Base-by-base conservation (phyloP, 768 basidiomycete species). In the Trametopsis cervina region DNA sequence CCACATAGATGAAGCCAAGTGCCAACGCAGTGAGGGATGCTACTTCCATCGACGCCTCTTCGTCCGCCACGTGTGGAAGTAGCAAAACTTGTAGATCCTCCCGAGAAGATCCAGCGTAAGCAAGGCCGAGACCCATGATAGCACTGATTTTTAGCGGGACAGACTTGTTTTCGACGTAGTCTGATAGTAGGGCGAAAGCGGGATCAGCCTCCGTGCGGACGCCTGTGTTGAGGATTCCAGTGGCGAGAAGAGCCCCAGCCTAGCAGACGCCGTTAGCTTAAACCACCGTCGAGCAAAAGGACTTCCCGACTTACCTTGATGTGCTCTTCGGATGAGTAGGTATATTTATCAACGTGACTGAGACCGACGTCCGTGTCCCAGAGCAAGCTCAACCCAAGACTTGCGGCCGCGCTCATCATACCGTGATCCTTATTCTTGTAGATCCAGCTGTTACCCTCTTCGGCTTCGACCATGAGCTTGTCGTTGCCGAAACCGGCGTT, bases 341-440 rank as follows among this genome's bases (percentile, higher is more conserved):
- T 90, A 70, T 97, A 98, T 66, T 91, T 96, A 72, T 99, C 96
- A 56, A 97, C 85, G 55, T 95, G 91, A 60, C 82, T 85, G 35
- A 98, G 74, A 57, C 96, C 96, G 48, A 88, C 77, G 49, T 98
- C 96, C 7, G 89, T 89, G 61, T 98, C 93, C 96, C 96, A 99
- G 1, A 99, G 72, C 53, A 97, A 72, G 68, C 86, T 87, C 37
- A 98, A 73, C 17, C 96, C 96, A 46, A 99, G 75, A 47, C 90
- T 94, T 3, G 96, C 96, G 22, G 94, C 83, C 20, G 96, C 96
- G 51, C 88, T 90, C 77, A 95, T 83, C 92, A 97, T 98, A 45
- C 94, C 96, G 54, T 96, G 91, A 45, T 97, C 95, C 69, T 98
- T 98, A 74, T 98, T 98, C 77, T 98, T 98, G 75, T 98, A 99